Evolutionary conservation across 495 filamentous ascomycete genomes (phyloP), one percentile per base, ranked within the genome.

Genomic region (Penicillium atrosanguineum): DNA sequence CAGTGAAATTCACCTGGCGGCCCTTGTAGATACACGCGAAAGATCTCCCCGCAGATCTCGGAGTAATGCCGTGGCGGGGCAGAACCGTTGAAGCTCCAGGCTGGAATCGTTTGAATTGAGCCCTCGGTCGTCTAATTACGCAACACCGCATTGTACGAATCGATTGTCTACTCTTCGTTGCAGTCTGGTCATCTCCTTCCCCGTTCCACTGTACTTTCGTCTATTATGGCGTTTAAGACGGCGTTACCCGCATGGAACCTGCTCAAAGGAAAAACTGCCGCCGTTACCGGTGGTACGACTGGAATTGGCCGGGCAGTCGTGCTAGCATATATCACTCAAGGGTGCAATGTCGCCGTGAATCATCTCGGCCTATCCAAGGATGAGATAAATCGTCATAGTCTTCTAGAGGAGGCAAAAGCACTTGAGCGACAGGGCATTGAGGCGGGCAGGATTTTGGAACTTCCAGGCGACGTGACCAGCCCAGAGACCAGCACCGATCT

Each of bases 301-400:
- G 88, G 88, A 49, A 91, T 91, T 58, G 88, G 88, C 42, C 79
- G 87, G 70, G 87, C 87, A 57, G 90, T 90, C 53, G 79, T 84
- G 39, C 79, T 91, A 40, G 84, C 79, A 44, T 91, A 84, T 59
- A 70, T 90, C 50, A 39, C 78, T 77, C 9, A 86, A 91, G 53
- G 87, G 87, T 57, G 84, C 56, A 79, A 78, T 64, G 84, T 90
- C 29, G 77, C 80, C 40, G 77, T 90, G 52, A 90, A 89, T 75
- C 85, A 90, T 63, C 79, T 90, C 1, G 82, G 76, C 42, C 79
- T 83, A 2, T 63, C 71, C 9, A 73, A 69, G 7, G 83, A 87
- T 68, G 55, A 68, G 51, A 69, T 41, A 3, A 4, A 5, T 39
- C 37, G 12, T 3, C 37, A 39, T 11, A 39, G 37, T 12, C 37